Evolutionary conservation across 768 basidiomycete species (phyloP).

Genomic region (Wakefieldia striispora): DNA sequence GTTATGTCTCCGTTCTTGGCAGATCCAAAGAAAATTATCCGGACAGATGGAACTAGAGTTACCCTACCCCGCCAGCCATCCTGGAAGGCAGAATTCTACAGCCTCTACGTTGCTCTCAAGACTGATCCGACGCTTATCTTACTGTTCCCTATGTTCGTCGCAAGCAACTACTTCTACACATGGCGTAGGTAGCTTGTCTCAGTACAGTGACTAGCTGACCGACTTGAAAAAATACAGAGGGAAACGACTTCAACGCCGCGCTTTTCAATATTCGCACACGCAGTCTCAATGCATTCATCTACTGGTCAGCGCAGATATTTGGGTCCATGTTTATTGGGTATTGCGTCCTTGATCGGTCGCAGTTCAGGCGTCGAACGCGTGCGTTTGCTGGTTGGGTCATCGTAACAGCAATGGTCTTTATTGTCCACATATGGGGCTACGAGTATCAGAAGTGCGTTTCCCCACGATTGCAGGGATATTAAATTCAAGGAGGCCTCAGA

Average conservation of each 20-base stretch:
- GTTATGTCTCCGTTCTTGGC: conserved; percentile 67
- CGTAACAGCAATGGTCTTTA: conserved; percentile 61
- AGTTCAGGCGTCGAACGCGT: conserved; percentile 59
- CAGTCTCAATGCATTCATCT: conserved; percentile 72
- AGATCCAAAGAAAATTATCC: conserved; percentile 67
- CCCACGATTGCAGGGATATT: background rate
- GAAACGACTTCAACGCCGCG: conserved; percentile 77
- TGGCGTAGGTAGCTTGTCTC: conserved; percentile 55
- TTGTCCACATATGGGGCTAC: conserved; percentile 74
- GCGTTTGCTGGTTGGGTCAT: conserved; percentile 70
- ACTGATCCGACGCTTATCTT: conserved; percentile 72
- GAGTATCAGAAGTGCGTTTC: conserved; percentile 64
- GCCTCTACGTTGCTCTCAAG: conserved; percentile 63
- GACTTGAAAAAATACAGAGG: conserved; percentile 46
- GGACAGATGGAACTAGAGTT: conserved; percentile 73
- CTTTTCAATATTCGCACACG: conserved; percentile 80
- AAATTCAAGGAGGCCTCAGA: conserved; percentile 26
- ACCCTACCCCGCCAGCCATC: conserved; percentile 62
- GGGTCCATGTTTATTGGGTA: conserved; percentile 69
- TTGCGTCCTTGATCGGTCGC: conserved; percentile 57
- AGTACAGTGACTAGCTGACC: conserved; percentile 2
- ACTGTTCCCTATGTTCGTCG: conserved; percentile 84
- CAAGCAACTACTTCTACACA: conserved; percentile 83
- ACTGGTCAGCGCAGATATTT: conserved; percentile 77
- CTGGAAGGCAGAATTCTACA: conserved; percentile 73